These are phyloP conservation scores for Boletus subparvulus DNA, from an alignment of 768 basidiomycete species.

Conservation along the genomic window DNA sequence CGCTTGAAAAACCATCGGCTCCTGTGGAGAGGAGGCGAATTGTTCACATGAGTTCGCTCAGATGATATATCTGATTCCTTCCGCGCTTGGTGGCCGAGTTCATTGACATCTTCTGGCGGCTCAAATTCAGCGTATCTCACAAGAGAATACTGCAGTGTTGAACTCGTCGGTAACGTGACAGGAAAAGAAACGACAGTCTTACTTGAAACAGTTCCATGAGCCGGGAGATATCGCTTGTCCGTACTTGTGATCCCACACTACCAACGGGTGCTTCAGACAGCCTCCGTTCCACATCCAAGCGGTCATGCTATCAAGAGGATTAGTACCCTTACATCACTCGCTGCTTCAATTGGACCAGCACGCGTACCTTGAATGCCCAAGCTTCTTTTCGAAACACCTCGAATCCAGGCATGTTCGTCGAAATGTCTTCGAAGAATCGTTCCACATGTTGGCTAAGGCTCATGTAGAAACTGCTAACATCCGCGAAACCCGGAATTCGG, in stretches of 20 bases:
- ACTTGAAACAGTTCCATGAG: constrained; percentile 86
- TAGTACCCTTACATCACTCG: background rate
- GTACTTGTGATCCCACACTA: constrained; percentile 50
- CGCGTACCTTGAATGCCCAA: constrained; percentile 71
- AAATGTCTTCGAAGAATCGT: constrained; percentile 69
- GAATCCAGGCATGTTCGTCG: constrained; percentile 57
- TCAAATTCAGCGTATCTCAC: constrained; percentile 73
- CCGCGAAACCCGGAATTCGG: constrained; percentile 81
- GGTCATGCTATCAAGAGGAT: constrained; percentile 58
- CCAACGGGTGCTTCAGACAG: constrained; percentile 44
- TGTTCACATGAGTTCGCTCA: constrained; percentile 43
- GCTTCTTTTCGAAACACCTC: constrained; percentile 73
- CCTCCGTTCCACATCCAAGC: constrained; percentile 68
- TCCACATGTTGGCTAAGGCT: constrained; percentile 82
- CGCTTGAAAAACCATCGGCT: constrained; percentile 31
- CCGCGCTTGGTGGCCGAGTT: constrained; percentile 23
- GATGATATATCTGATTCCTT: constrained; percentile 38
- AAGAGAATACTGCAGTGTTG: constrained; percentile 53
- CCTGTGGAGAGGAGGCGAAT: constrained; percentile 29
- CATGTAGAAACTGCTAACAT: constrained; percentile 72
- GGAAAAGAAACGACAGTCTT: constrained; percentile 4
- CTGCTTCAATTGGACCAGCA: background rate
- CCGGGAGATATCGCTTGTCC: constrained; percentile 77
- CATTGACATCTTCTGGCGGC: constrained; percentile 34
- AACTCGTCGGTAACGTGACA: background rate